These are phyloP conservation scores for Taiozyma sp. DNA, from an alignment of 1,139 yeast genomes.

Conservation along the genomic window DNA sequence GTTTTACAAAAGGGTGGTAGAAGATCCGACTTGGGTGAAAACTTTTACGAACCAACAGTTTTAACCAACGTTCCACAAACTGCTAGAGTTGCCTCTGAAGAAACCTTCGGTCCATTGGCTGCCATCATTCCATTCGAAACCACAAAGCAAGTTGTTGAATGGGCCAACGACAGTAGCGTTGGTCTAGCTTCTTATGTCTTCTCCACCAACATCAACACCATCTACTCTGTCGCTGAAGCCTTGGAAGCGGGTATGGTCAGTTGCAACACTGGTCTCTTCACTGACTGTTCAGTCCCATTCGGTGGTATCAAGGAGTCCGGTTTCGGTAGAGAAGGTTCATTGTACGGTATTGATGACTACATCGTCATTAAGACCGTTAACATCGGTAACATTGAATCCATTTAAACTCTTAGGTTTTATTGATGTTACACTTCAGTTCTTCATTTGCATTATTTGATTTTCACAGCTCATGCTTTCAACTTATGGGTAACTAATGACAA, in stretches of 20 bases:
- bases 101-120: slow-evolving; percentile 89
- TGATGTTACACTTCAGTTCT: not conserved
- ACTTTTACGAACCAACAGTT: slow-evolving; percentile 75
- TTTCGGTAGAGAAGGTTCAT: slow-evolving; percentile 77
- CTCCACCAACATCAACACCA: slow-evolving; percentile 56
- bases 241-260: slow-evolving; percentile 81
- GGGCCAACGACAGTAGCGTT: slow-evolving; percentile 64
- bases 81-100: slow-evolving; percentile 64
- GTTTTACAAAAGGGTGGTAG: slow-evolving; percentile 61
- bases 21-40: slow-evolving; percentile 60
- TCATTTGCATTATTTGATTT: not conserved
- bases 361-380: slow-evolving; percentile 58
- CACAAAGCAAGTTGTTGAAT: slow-evolving; percentile 61
- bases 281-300: slow-evolving; percentile 70
- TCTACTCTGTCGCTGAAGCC: slow-evolving; percentile 63
- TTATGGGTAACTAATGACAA: not conserved
- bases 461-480: not conserved
- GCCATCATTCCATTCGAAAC: slow-evolving; percentile 62
- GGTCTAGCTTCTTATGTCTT: slow-evolving; percentile 82
- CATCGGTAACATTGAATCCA: slow-evolving; percentile 29
- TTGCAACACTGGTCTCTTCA: slow-evolving; percentile 65
- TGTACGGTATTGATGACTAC: slow-evolving; percentile 73
- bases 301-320: slow-evolving; percentile 82
- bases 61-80: slow-evolving; percentile 57
- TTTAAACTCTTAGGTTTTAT: not conserved